Evolutionary conservation across 2,329 filamentous ascomycete genomes (phyloP), one percentile per base, ranked within the genome.

Genomic region (Clarireedia paspali): DNA sequence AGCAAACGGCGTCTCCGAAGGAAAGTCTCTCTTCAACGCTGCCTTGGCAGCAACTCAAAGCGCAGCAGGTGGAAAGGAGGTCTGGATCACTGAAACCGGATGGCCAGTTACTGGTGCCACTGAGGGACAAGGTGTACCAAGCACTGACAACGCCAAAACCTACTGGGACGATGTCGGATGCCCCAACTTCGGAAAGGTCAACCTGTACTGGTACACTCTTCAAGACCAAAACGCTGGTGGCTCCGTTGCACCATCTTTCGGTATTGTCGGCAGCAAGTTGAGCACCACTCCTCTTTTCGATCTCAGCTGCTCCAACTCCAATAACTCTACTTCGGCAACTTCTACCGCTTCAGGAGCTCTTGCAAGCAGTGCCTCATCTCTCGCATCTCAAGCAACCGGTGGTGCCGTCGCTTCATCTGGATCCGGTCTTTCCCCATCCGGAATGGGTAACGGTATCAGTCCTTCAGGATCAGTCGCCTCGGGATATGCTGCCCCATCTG

Each of bases 81-180:
- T 95, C 64, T 94, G 88, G 88, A 80, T 95, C 60, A 94, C 90
- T 27, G 90, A 95, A 78, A 94, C 89, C 15, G 91, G 91, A 62
- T 94, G 88, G 83, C 90, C 91, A 49, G 83, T 91, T 53, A 83
- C 77, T 65, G 91, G 90, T 55, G 73, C 80, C 61, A 77, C 74
- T 1, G 73, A 79, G 59, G 84, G 83, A 63, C 68, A 80, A 49
- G 88, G 82, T 42, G 77, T 86, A 9, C 77, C 91, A 5, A 84
- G 76, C 38, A 60, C 74, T 34, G 74, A 78, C 53, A 91, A 92
- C 68, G 89, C 91, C 45, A 78, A 88, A 75, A 79, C 72, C n/a
- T 96, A 83, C 79, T 95, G 89, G 87, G 77, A 88, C 64, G 75
- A 86, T 47, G 87, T 92, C 52, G 88, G 84, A 52, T 95, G 90